Conservation (phyloP, 176 grass and related monocot genomes). For the Echinochloa phyllopogon region DNA sequence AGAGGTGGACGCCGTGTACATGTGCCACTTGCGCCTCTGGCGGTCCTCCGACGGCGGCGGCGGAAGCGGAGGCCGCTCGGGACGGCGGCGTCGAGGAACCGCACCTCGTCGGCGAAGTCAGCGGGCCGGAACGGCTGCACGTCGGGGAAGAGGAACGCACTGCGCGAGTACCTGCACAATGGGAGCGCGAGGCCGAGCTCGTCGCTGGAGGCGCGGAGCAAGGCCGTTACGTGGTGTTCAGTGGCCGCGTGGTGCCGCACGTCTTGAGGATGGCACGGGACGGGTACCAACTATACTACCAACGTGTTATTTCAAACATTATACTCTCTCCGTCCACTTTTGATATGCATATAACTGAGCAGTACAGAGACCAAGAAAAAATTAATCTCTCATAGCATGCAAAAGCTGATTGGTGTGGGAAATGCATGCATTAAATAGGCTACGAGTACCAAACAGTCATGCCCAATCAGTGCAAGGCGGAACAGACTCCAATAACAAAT, state of each 20-base stretch:
- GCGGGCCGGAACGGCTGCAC: constrained; percentile 51
- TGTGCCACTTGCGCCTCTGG: constrained; percentile 42
- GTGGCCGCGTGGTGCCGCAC: constrained; percentile 52
- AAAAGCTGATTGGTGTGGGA: too few relatives aligned
- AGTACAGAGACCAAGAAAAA: too few relatives aligned
- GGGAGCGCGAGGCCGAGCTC: constrained; percentile 39
- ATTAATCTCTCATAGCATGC: too few relatives aligned
- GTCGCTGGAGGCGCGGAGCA: constrained; percentile 28
- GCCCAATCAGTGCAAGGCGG: too few relatives aligned
- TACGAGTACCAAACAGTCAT: too few relatives aligned
- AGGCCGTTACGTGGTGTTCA: constrained; percentile 30
- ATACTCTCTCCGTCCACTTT: too few relatives aligned
- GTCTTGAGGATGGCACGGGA: constrained; percentile 48
- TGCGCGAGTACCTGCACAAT: constrained; percentile 46
- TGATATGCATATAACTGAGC: too few relatives aligned
- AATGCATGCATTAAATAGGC: too few relatives aligned
- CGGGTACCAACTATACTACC: too few relatives aligned
- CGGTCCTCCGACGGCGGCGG: background rate
- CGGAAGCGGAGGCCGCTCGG: constrained; percentile 20
- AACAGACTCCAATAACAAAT: too few relatives aligned
- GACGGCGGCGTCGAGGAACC: constrained; percentile 40
- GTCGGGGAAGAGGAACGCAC: constrained; percentile 50
- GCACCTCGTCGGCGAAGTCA: constrained; percentile 51
- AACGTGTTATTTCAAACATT: too few relatives aligned
- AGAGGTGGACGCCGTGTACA: constrained; percentile 36